Base-by-base conservation (phyloP, 1,284 basidiomycete species). In the Papiliotrema laurentii region DNA sequence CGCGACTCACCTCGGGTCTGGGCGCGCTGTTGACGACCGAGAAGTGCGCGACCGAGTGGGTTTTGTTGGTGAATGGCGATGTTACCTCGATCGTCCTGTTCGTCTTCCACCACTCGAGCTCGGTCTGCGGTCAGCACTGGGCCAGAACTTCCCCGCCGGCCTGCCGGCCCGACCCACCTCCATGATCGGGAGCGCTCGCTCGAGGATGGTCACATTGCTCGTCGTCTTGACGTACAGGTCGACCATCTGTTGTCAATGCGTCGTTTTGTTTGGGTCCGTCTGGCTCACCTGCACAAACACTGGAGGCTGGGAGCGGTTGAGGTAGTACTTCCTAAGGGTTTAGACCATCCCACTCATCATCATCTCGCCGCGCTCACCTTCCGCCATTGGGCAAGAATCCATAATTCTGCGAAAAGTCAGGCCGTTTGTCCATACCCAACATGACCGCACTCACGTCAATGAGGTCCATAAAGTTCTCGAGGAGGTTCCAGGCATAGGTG, bases 361-460 rank as follows among this genome's bases (percentile, higher is more conserved):
- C 14, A 38, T 36, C 26, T 84, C 3, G 87, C 16, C 13, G 21
- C 21, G 40, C 50, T 45, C 21, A 57, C 56, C 61, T 79, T 14
- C 89, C 90, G 13, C 92, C 92, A 64, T 96, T 97, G 2, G 91
- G 91, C 56, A 97, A 84, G 74, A 94, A 97, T 0, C 91, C 91
- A 49, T 71, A 71, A 2, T 46, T 41, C 66, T 69, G 40, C 4
- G 21, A 19, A 5, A 9, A 28, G 26, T 51, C 39, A 50, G 35
- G n/a, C 7, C 19, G 14, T 27, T 24, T 14, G 4, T 42, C 16
- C 10, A 5, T 13, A 28, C 3, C 5, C 4, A 37, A 9, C 25
- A 22, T 25, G 40, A 10, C 22, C 22, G 55, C 83, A 79, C 64
- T 50, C 34, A 71, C 71, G 31, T 86, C 81, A 44, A 96, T 76